A percentile compares a stretch with the other conserved stretches of the same genome.
phyloP scores from a whole-genome alignment of 495 filamentous ascomycete genomes.

The Talaromyces ruber region DNA sequence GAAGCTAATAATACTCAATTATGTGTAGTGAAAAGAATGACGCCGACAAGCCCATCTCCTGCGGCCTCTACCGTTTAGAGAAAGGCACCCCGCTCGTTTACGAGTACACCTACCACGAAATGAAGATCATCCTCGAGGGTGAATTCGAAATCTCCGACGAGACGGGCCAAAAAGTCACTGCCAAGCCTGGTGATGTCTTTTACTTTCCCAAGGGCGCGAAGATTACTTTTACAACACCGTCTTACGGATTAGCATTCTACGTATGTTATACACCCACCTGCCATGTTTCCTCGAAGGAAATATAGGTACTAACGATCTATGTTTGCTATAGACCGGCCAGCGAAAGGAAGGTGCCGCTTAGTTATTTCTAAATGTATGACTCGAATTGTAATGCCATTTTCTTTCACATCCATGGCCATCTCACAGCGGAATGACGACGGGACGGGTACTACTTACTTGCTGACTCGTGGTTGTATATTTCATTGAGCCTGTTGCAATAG shows the following conservation, averaged over 20 bases:
- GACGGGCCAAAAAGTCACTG: conserved; percentile 60
- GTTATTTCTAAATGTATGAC: conserved; percentile 5
- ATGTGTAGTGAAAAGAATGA: conserved; percentile 41
- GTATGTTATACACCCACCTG: conserved; percentile 19
- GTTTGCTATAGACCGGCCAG: conserved; percentile 30
- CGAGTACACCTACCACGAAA: conserved; percentile 69
- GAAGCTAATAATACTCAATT: neutral
- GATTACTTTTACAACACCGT: conserved; percentile 66
- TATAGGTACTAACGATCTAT: conserved; percentile 5
- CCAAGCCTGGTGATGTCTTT: conserved; percentile 64
- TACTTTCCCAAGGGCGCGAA: conserved; percentile 70
- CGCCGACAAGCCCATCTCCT: conserved; percentile 54
- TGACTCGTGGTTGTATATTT: neutral
- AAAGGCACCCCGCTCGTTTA: conserved; percentile 68
- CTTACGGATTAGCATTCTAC: conserved; percentile 64
- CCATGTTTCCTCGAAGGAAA: neutral
- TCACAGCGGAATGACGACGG: neutral
- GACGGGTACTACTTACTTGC: neutral
- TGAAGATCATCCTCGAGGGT: conserved; percentile 75
- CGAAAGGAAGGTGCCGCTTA: conserved; percentile 29
- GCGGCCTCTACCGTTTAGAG: conserved; percentile 67
- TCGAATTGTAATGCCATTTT: neutral
- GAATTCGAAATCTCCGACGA: conserved; percentile 66
- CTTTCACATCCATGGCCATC: neutral
- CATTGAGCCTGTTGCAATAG: neutral